Evolutionary conservation across 2,329 filamentous ascomycete species (phyloP).

Genomic region (Didymella sp.): DNA sequence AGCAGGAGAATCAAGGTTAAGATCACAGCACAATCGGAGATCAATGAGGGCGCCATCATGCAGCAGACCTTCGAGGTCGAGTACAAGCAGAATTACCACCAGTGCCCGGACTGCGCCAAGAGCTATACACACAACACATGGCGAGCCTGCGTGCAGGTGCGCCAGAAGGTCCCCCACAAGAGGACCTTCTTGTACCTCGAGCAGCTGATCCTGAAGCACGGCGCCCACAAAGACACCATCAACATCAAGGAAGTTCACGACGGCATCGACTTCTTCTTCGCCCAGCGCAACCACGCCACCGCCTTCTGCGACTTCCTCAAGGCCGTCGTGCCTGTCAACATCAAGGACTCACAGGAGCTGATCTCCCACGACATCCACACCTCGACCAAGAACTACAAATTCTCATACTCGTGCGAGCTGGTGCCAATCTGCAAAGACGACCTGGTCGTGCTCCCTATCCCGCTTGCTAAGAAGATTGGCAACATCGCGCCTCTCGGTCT

Average conservation of each 20-base stretch:
- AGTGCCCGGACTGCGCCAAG: slow-evolving; percentile 88
- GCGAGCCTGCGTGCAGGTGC: slow-evolving; percentile 90
- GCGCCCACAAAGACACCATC: slow-evolving; percentile 80
- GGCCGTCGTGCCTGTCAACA: slow-evolving; percentile 77
- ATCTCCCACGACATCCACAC: slow-evolving; percentile 95
- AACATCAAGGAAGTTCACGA: slow-evolving; percentile 98
- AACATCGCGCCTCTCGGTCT: slow-evolving; percentile 88
- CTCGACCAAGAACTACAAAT: slow-evolving; percentile 90
- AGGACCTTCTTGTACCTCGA: slow-evolving; percentile 83
- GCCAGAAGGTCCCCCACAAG: slow-evolving; percentile 97
- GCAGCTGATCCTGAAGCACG: slow-evolving; percentile 94
- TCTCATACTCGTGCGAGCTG: slow-evolving; percentile 86
- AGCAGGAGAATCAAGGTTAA: slow-evolving; percentile 92
- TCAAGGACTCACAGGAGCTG: slow-evolving; percentile 88
- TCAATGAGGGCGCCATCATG: slow-evolving; percentile 71
- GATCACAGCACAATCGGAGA: slow-evolving; percentile 85
- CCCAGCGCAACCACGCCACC: slow-evolving; percentile 86
- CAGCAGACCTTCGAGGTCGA: slow-evolving; percentile 97
- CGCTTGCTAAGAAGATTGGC: slow-evolving; percentile 82
- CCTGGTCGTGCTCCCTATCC: slow-evolving; percentile 88
- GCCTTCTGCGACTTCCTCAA: slow-evolving; percentile 90
- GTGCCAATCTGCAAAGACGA: slow-evolving; percentile 98
- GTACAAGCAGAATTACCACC: slow-evolving; percentile 88
- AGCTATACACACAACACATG: slow-evolving; percentile 97
- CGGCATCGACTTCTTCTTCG: slow-evolving; percentile 95